Evolutionary conservation across 2,329 filamentous ascomycete genomes (phyloP), one percentile per base, ranked within the genome.

Genomic region (Penicillium occitanis): DNA sequence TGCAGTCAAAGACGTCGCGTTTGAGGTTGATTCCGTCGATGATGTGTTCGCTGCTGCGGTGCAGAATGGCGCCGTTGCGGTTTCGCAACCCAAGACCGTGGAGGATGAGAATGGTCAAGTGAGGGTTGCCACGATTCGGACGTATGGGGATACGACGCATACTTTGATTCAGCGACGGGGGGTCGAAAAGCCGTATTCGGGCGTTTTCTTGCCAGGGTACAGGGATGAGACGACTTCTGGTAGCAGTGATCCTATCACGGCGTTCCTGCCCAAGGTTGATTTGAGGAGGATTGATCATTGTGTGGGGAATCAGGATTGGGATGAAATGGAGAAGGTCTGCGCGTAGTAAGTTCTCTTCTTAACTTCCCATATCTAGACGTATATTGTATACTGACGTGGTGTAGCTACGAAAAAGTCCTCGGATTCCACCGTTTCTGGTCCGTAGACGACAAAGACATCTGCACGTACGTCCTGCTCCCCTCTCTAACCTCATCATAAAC

Each of bases 371-470:
- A 35, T 35, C 33, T 35, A 35, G 33, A 35, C 33, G 33, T 35
- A 35, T 35, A 2, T 11, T 11, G 14, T 40, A 42, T 14, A 30
- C 57, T 69, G 44, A 70, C 53, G 30, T 55, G 19, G 17, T 48
- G 1, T 46, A 85, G 91, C 79, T 98, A 97, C 82, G 93, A 97
- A 82, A 87, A 89, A 69, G 91, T 90, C 69, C 90, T 97, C 33
- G 90, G 90, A 64, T 97, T 97, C 86, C 93, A 97, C 83, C 91
- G 93, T 71, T 97, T 97, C 88, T 97, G 94, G 94, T 92, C 89
- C 64, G 93, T 97, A 66, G 94, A 97, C 78, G 94, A 97, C 83
- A 90, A 88, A 71, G 88, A 96, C 76, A 96, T 97, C 80, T 92
- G 88, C 85, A 97, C 78, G 78, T 80, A 73, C 67, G 78, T 75